Conservation (phyloP, 2,329 filamentous ascomycete species). For the Fusarium nematophilum region DNA sequence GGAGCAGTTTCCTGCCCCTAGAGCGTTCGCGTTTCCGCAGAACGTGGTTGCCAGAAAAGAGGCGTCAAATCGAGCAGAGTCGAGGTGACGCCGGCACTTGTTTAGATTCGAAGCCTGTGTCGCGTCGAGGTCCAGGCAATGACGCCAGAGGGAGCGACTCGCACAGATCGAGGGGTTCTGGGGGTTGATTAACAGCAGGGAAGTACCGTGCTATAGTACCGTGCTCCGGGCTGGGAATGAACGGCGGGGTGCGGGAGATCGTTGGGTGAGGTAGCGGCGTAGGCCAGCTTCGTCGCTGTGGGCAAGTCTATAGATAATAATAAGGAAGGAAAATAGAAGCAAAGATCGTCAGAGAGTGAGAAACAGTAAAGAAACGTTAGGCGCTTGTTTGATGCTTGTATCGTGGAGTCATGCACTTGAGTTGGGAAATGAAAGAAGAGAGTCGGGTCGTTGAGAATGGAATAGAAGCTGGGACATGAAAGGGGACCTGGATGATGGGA, state of each 20-base stretch:
- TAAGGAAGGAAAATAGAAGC: constrained; percentile 10
- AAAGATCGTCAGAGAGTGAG: constrained; percentile 34
- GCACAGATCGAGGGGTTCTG: constrained; percentile 25
- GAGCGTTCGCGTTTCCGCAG: constrained; percentile 46
- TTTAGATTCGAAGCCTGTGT: constrained; percentile 32
- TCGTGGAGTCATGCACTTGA: constrained; percentile 43
- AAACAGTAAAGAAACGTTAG: constrained; percentile 34
- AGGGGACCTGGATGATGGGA: constrained; percentile 15
- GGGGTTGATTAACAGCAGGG: constrained; percentile 22
- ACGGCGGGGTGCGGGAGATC: constrained; percentile 30
- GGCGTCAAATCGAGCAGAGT: constrained; percentile 25
- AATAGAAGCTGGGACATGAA: too few species aligned
- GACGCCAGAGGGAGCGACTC: constrained; percentile 24
- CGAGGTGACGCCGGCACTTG: constrained; percentile 36
- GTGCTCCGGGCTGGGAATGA: constrained; percentile 32
- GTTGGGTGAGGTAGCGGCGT: constrained; percentile 37
- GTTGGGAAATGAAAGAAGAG: constrained; percentile 38
- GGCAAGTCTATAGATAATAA: constrained; percentile 34
- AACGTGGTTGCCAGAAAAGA: constrained; percentile 34
- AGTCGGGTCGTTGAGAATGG: constrained; percentile 23
- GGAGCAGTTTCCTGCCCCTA: constrained; percentile 49
- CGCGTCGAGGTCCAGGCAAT: constrained; percentile 30
- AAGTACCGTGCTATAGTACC: constrained; percentile 18
- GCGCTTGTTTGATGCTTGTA: constrained; percentile 41
- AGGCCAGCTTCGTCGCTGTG: constrained; percentile 44